A percentile compares a stretch with the other conserved stretches of the same genome.
These are phyloP conservation scores for Dentipellis sp. DNA, from an alignment of 768 basidiomycete genomes.

Conservation along the genomic window DNA sequence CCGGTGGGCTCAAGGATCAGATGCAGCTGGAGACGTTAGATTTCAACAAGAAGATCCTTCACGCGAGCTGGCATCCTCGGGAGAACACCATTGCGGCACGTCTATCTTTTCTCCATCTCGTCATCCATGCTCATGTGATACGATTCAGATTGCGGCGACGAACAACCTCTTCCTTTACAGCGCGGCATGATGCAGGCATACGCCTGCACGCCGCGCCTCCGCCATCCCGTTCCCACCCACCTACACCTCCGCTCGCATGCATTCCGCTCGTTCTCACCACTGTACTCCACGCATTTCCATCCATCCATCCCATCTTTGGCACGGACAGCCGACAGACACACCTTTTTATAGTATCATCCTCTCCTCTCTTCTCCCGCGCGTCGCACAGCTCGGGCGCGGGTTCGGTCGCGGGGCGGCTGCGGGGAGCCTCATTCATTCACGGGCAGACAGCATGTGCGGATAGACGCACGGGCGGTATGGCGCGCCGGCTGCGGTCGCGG, in stretches of 20 bases:
- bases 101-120: constrained; percentile 9
- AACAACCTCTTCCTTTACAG: constrained; percentile 92
- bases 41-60: constrained; percentile 96
- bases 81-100: constrained; percentile 97
- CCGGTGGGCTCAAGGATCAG: constrained; percentile 63
- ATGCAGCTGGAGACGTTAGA: constrained; percentile 84
- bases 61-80: constrained; percentile 94
- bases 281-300: constrained; percentile 3
- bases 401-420: too few relatives aligned
- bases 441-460: too few relatives aligned
- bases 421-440: too few relatives aligned
- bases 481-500: too few relatives aligned
- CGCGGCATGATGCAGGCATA: constrained; percentile 30
- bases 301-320: background rate
- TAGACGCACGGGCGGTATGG: too few relatives aligned
- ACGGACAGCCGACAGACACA: background rate
- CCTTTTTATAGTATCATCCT: background rate
- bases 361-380: too few relatives aligned
- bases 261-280: constrained; percentile 7
- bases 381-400: too few relatives aligned
- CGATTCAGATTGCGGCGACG: constrained; percentile 80
- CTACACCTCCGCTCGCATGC: background rate
- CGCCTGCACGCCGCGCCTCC: background rate
- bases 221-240: background rate
- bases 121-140: background rate